Evolutionary conservation across 441 rosid species (phyloP), one percentile per base, ranked within the genome.

Genomic region (Gossypium davidsonii): DNA sequence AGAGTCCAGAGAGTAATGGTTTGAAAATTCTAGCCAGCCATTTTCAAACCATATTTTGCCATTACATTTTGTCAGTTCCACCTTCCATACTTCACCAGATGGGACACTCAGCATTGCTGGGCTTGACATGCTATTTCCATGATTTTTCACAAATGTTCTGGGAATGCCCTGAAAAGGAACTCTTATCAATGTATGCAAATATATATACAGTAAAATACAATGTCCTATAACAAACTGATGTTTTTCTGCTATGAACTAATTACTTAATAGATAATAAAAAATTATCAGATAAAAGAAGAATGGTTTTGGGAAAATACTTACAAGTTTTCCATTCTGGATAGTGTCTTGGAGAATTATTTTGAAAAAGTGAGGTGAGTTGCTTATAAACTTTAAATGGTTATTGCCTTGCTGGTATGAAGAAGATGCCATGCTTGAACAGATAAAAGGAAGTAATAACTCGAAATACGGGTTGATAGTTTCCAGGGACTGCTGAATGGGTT

Each of bases 121-220:
- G 17, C 28, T 59, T n/a, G 76, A 72, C 17, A 77, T 23, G 20
- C 31, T 15, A 37, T 67, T 12, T 12, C 76, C 79, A 59, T 56
- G 44, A 26, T 49, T 12, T 61, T 56, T 60, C 46, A 67, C 70
- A 39, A 66, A 77, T 20, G 11, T 51, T 34, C 6, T 42, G 4
- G 79, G 79, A 72, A 77, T 67, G 12, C 62, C 49, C 73, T 77
- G 62, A 12, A 59, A 26, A 12, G 20, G 5, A 37, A 28, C 21
- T 39, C 21, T 23, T 52, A 52, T 4, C 55, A 68, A 20, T 26
- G 8, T 21, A 48, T 66, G 20, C 39, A 66, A 39, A 39, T 39
- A 39, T 39, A 23, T 39, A 39, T 9, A 39, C 12, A 39, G 46
- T 39, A 39, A 67, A n/a, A 26, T 11, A 52, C 3, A 62, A n/a